These are phyloP conservation scores for Saturnispora gosingensis DNA, from an alignment of 805 yeast species.

Conservation along the genomic window DNA sequence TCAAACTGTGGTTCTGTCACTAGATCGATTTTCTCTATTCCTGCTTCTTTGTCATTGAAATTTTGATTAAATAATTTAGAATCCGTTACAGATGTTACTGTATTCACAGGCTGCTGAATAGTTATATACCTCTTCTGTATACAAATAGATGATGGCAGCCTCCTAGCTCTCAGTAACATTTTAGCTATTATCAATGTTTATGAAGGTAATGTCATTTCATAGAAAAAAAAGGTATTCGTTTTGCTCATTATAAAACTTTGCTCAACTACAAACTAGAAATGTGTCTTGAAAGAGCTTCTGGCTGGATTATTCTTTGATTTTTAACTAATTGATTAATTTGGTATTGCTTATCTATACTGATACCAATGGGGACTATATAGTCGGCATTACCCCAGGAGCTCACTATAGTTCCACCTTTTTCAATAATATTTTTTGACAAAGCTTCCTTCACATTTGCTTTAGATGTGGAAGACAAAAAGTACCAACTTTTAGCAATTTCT, in stretches of 20 bases:
- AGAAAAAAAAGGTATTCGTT: background rate
- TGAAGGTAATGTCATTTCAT: background rate
- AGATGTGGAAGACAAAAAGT: background rate
- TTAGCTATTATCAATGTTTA: background rate
- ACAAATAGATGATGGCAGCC: background rate
- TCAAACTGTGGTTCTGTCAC: constrained; percentile 26
- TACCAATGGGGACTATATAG: constrained; percentile 1
- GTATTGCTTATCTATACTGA: background rate
- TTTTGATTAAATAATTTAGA: background rate
- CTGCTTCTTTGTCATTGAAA: background rate
- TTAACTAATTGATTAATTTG: background rate
- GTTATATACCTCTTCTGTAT: constrained; percentile 12
- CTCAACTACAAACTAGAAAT: background rate
- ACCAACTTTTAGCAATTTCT: background rate
- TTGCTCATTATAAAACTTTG: background rate
- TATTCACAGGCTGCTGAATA: constrained; percentile 14
- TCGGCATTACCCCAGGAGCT: background rate
- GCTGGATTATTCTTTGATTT: background rate
- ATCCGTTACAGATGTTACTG: constrained; percentile 9
- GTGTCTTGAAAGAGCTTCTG: background rate
- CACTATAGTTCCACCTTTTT: background rate
- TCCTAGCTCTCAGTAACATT: background rate
- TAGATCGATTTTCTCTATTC: background rate
- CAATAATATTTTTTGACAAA: background rate
- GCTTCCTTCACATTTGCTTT: background rate